phyloP scores from a whole-genome alignment of 2,329 filamentous ascomycete genomes.

The Exophiala bonariae region DNA sequence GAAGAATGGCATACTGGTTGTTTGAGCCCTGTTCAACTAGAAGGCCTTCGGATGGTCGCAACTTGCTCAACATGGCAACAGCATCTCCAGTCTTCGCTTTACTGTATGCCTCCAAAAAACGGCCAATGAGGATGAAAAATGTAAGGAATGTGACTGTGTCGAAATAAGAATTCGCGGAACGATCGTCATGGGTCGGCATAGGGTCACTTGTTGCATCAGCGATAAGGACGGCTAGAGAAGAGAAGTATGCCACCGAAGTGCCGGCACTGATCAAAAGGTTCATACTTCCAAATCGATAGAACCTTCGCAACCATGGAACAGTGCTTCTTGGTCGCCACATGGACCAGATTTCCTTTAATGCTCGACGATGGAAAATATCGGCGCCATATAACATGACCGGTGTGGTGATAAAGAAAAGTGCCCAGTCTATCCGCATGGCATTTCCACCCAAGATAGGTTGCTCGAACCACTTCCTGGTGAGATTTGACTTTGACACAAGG shows the following conservation, averaged over 20 bases:
- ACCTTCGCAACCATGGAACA: slow-evolving; percentile 70
- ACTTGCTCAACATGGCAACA: slow-evolving; percentile 73
- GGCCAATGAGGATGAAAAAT: slow-evolving; percentile 73
- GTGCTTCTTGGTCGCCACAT: slow-evolving; percentile 77
- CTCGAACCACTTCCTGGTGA: slow-evolving; percentile 66
- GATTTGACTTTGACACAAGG: slow-evolving; percentile 63
- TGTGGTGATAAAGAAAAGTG: slow-evolving; percentile 77
- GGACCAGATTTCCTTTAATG: slow-evolving; percentile 73
- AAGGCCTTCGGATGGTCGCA: slow-evolving; percentile 74
- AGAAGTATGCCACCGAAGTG: slow-evolving; percentile 82
- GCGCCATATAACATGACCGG: slow-evolving; percentile 85
- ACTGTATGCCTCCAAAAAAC: slow-evolving; percentile 73
- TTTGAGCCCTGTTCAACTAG: slow-evolving; percentile 51
- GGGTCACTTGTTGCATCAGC: slow-evolving; percentile 48
- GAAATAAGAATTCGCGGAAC: slow-evolving; percentile 62
- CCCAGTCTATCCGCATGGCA: slow-evolving; percentile 74
- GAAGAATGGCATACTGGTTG: slow-evolving; percentile 30
- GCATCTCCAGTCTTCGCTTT: slow-evolving; percentile 89
- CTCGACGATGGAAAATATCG: slow-evolving; percentile 78
- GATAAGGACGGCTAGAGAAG: slow-evolving; percentile 76
- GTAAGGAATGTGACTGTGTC: slow-evolving; percentile 92
- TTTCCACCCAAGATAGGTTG: slow-evolving; percentile 66
- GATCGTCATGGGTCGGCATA: slow-evolving; percentile 4
- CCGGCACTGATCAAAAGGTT: slow-evolving; percentile 89
- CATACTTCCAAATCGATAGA: slow-evolving; percentile 96